Percentiles rank a stretch among this genome's conserved stretches.
phyloP scores from a whole-genome alignment of 1,139 yeast genomes.

The Saccharomycopsis hybrid region DNA sequence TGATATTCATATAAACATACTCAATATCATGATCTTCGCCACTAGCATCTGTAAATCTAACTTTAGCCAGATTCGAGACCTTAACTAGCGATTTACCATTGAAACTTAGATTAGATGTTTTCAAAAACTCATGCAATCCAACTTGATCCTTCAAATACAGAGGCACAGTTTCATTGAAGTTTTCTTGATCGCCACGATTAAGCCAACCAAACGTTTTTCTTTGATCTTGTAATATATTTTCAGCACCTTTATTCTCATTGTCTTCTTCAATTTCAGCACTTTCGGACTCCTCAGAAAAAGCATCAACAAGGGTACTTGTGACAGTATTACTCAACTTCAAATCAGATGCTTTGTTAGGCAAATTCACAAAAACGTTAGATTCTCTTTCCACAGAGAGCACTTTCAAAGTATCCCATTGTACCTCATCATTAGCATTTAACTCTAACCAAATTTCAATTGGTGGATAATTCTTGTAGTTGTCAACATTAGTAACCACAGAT shows the following conservation, averaged over 20 bases:
- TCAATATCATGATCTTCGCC: conserved; percentile 26
- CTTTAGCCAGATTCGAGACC: conserved; percentile 35
- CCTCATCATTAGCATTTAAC: conserved; percentile 34
- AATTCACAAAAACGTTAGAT: conserved; percentile 35
- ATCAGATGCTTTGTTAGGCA: conserved; percentile 39
- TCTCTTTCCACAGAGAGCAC: conserved; percentile 46
- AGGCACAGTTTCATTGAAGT: conserved; percentile 20
- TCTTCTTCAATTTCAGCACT: not conserved
- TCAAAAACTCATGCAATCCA: conserved; percentile 37
- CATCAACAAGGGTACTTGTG: conserved; percentile 30
- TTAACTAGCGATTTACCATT: conserved; percentile 33
- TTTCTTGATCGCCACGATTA: conserved; percentile 20
- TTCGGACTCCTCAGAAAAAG: not conserved
- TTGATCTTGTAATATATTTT: not conserved
- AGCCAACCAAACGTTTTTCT: not conserved
- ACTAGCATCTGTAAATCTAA: conserved; percentile 32
- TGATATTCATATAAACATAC: conserved; percentile 40
- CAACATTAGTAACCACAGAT: conserved; percentile 10
- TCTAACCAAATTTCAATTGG: conserved; percentile 52
- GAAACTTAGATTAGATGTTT: conserved; percentile 35
- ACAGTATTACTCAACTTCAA: conserved; percentile 40
- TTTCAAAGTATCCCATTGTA: conserved; percentile 37
- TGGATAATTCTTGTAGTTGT: conserved; percentile 33
- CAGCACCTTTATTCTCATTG: not conserved
- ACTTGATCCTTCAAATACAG: conserved; percentile 34